Evolutionary conservation across 179 eudicot genomes (phyloP), one percentile per base, ranked within the genome.

Genomic region (Camellia oleifera): DNA sequence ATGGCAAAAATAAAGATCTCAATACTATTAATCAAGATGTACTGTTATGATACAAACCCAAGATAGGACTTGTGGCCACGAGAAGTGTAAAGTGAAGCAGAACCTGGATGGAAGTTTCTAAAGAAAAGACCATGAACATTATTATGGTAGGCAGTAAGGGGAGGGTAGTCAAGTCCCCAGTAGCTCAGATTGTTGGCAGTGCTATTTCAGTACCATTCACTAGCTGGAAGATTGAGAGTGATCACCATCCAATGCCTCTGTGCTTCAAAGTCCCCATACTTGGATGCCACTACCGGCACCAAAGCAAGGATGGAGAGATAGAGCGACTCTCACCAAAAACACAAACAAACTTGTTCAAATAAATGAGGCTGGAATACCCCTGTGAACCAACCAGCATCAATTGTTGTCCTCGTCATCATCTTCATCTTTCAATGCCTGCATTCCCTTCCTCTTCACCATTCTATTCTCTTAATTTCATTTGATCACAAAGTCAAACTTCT

Each of bases 231-330:
- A 84, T 91, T 94, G 78, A 86, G 71, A n/a, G 99, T 94, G 80
- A 96, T 88, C 91, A 94, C 99, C 99, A 96, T 96, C 99, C 99
- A 96, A 84, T 94, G 99, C 78, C 99, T 84, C 81, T 96, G 99
- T 17, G 99, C 99, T 91, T 96, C 99, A 76, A 88, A 96, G 83
- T 96, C 99, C 52, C 99, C 99, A 56, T 82, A 94, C 77, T 86
- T 96, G 23, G 99, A 97, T 15, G 94, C 40, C 40, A 93, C 76
- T 82, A 44, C 92, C 89, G 48, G 92, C 96, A 42, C 99, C 98
- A 4, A 98, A 94, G 74, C 94, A 96, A 8, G 97, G 92, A 74
- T 96, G 96, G 57, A 94, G 83, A 4, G 99, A 93, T 53, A 94
- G 91, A 15, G 86, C 84, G 23, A 90, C 86, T 62, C 99, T 88